These are phyloP conservation scores for Cenchrus fungigraminus DNA, from an alignment of 176 grass and related monocot species.

Conservation along the genomic window DNA sequence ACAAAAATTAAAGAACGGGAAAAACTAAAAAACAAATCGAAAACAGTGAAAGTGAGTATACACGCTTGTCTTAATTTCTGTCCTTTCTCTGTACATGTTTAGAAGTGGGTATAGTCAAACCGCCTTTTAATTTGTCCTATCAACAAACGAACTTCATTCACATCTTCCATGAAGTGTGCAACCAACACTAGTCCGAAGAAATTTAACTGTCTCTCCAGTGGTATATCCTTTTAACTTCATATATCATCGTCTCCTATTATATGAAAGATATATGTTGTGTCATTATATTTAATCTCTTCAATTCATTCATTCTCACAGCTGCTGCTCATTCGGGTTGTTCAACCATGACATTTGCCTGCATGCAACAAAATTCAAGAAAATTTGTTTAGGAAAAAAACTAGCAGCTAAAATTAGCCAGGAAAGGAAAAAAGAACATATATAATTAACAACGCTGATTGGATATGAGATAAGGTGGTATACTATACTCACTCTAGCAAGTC, in stretches of 20 bases:
- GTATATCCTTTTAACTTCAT: background rate
- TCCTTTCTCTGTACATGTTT: constrained; percentile 51
- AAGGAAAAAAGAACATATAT: too few species aligned
- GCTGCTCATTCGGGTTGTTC: constrained; percentile 42
- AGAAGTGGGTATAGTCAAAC: constrained; percentile 26
- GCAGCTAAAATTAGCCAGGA: background rate
- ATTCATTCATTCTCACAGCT: background rate
- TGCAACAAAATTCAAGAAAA: background rate
- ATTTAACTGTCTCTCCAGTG: background rate
- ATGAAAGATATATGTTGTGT: background rate
- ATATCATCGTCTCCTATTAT: constrained; percentile 22
- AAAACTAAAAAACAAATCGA: constrained; percentile 31
- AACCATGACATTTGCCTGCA: constrained; percentile 76
- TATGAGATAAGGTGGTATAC: background rate
- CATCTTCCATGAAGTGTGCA: constrained; percentile 37
- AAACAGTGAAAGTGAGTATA: constrained; percentile 45
- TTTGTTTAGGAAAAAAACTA: too few species aligned
- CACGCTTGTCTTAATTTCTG: background rate
- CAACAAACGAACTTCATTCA: constrained; percentile 51
- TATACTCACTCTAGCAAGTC: constrained; percentile 75
- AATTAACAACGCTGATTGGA: too few species aligned
- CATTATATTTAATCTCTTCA: background rate
- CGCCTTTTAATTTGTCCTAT: constrained; percentile 33
- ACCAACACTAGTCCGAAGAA: constrained; percentile 23
- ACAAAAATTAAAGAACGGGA: background rate